Evolutionary conservation across 2,329 filamentous ascomycete species (phyloP).

Genomic region (Colletotrichum eremochloae): DNA sequence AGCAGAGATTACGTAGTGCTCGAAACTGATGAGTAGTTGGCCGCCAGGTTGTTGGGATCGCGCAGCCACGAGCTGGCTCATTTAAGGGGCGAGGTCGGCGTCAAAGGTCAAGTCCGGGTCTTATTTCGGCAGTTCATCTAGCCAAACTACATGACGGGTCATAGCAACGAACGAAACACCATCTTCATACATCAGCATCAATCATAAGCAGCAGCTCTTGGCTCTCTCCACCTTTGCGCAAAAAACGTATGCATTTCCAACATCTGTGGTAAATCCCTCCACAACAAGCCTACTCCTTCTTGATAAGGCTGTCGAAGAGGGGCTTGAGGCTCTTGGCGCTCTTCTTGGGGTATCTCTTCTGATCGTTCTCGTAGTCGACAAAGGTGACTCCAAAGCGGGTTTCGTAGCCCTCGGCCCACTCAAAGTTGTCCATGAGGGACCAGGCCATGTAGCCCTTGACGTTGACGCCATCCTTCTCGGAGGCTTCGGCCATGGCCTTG

Average conservation of each 20-base stretch:
- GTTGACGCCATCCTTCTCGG: conserved; percentile 79
- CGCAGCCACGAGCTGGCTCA: not conserved
- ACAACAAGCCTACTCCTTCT: conserved; percentile 63
- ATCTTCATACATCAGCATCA: conserved; percentile 32
- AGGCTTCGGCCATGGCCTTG: conserved; percentile 80
- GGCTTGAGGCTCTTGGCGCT: conserved; percentile 79
- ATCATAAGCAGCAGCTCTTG: conserved; percentile 21
- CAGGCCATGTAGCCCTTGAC: conserved; percentile 87
- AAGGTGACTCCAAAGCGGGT: conserved; percentile 87
- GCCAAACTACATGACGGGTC: conserved; percentile 18
- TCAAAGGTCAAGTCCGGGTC: not conserved
- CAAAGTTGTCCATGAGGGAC: conserved; percentile 92
- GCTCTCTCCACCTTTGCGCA: conserved; percentile 17
- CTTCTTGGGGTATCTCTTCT: conserved; percentile 87
- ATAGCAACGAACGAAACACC: not conserved
- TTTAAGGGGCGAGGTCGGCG: not conserved
- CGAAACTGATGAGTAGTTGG: not conserved
- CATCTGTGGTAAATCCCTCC: not conserved
- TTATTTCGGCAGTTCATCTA: conserved; percentile 4
- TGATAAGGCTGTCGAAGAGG: conserved; percentile 79
- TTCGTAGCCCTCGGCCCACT: conserved; percentile 93
- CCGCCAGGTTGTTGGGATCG: not conserved
- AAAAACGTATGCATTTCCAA: conserved; percentile 25
- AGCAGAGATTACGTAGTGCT: not conserved
- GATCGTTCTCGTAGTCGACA: conserved; percentile 84